These are phyloP conservation scores for Lathyrus oleraceus DNA, from an alignment of 306 rosid genomes.

Conservation along the genomic window DNA sequence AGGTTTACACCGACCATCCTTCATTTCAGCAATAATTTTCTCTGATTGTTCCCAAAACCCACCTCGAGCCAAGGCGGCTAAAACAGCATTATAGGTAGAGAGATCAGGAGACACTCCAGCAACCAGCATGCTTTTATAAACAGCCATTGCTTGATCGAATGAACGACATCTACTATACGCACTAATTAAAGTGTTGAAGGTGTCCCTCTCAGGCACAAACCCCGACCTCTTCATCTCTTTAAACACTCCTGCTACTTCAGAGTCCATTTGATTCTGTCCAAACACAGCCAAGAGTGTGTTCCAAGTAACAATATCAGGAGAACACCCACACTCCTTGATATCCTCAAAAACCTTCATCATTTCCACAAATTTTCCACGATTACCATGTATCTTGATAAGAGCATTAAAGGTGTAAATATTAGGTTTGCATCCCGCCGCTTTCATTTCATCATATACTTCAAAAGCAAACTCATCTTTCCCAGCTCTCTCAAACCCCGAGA, in stretches of 20 bases:
- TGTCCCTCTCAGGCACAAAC: slow-evolving; percentile 88
- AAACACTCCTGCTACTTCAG: slow-evolving; percentile 78
- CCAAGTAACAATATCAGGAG: slow-evolving; percentile 93
- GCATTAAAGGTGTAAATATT: slow-evolving; percentile 89
- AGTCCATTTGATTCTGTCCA: slow-evolving; percentile 88
- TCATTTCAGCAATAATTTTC: slow-evolving; percentile 83
- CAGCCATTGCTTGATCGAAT: slow-evolving; percentile 76
- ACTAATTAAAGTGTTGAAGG: slow-evolving; percentile 83
- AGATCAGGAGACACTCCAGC: slow-evolving; percentile 88
- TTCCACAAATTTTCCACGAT: slow-evolving; percentile 75
- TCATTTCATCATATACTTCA: slow-evolving; percentile 71
- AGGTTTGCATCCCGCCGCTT: slow-evolving; percentile 65
- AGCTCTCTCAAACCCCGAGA: slow-evolving; percentile 76
- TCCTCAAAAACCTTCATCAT: slow-evolving; percentile 92
- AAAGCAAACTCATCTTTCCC: slow-evolving; percentile 80
- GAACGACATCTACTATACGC: slow-evolving; percentile 90
- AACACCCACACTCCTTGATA: slow-evolving; percentile 56
- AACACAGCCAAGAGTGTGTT: slow-evolving; percentile 89
- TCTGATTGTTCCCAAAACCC: slow-evolving; percentile 92
- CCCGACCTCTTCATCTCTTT: slow-evolving; percentile 96
- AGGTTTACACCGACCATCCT: slow-evolving; percentile 70
- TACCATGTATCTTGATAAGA: slow-evolving; percentile 90
- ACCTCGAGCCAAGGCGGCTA: slow-evolving; percentile 92
- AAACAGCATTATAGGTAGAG: slow-evolving; percentile 82
- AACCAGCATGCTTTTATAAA: slow-evolving; percentile 82